Evolutionary conservation across 1,284 basidiomycete genomes (phyloP), one percentile per base, ranked within the genome.

Genomic region (Apiotrichum sp.): DNA sequence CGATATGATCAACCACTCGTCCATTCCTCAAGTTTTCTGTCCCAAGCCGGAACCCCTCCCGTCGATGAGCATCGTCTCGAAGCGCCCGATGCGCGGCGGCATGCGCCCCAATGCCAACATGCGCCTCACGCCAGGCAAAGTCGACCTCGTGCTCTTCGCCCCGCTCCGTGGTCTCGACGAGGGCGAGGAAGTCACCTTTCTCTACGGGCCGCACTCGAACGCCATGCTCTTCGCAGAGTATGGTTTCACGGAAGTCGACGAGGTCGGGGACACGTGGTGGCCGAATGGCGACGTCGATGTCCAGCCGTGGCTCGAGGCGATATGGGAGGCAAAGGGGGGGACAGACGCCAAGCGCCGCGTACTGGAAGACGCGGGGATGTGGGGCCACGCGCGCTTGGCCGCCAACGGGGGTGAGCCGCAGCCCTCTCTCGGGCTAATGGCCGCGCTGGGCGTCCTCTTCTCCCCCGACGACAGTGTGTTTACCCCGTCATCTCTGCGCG

Each of bases 1-100:
- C 41, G 90, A 93, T 72, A 86, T 93, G 62, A 88, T 88, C 14
- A 93, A 93, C 65, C 90, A 93, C 63, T 78, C 80, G 4, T 70
- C 74, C 29, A 50, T 64, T 2, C 61, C 67, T n/a, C 38, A 47
- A 6, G 22, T 61, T 3, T 59, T 65, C 61, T 54, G 55, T 49
- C 55, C 69, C 61, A 40, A 59, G 44, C 40, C 68, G 58, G 53
- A 55, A 61, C 40, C 62, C 58, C 48, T 67, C 33, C 56, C 65
- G 8, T 55, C 65, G 9, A 55, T 58, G 5, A 50, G 52, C 31
- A 36, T 48, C 35, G 32, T 53, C 36, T 42, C 53, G 22, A 42
- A 45, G 36, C 45, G 56, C 14, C 47, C 47, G 1, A 47, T 53
- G 31, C 52, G 46, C 10, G 53, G 57, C 29, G 36, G 43, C 14